phyloP scores from a whole-genome alignment of 2,329 filamentous ascomycete species.

The Penicillium sp. region DNA sequence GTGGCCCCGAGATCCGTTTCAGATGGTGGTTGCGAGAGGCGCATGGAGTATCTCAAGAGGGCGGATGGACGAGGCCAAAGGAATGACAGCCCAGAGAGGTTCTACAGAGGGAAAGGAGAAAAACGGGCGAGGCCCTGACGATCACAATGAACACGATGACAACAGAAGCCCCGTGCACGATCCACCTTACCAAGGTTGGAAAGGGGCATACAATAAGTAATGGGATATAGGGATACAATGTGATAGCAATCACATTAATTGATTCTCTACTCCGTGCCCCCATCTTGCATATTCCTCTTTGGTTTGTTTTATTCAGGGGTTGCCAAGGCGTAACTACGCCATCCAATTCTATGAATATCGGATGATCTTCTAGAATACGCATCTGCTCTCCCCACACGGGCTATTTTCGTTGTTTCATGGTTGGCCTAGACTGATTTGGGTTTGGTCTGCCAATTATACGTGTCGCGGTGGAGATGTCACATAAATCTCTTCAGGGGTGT shows the following conservation, averaged over 20 bases:
- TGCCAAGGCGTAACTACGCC: not conserved
- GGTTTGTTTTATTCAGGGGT: not conserved
- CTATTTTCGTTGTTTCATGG: slow-evolving; percentile 1
- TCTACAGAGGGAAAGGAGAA: slow-evolving; percentile 15
- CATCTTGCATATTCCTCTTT: not conserved
- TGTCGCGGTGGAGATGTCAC: not conserved
- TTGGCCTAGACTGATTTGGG: not conserved
- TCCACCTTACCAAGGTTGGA: not conserved
- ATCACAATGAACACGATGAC: slow-evolving; percentile 22
- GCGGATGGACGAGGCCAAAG: slow-evolving; percentile 22
- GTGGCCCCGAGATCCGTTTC: not conserved
- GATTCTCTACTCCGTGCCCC: not conserved
- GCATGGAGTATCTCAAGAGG: slow-evolving; percentile 3
- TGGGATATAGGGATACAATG: not conserved
- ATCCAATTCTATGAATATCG: not conserved
- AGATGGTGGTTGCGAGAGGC: not conserved
- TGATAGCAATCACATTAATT: not conserved
- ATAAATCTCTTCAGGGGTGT: not conserved
- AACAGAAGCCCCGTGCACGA: slow-evolving; percentile 15
- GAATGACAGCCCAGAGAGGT: slow-evolving; percentile 27
- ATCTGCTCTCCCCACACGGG: slow-evolving; percentile 3
- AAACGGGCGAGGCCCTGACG: slow-evolving; percentile 25
- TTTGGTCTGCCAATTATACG: slow-evolving; percentile 1
- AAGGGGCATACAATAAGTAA: not conserved
- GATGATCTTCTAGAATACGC: slow-evolving; percentile 1